Evolutionary conservation across 2,329 filamentous ascomycete species (phyloP).

Genomic region (Epichloe gansuensis): DNA sequence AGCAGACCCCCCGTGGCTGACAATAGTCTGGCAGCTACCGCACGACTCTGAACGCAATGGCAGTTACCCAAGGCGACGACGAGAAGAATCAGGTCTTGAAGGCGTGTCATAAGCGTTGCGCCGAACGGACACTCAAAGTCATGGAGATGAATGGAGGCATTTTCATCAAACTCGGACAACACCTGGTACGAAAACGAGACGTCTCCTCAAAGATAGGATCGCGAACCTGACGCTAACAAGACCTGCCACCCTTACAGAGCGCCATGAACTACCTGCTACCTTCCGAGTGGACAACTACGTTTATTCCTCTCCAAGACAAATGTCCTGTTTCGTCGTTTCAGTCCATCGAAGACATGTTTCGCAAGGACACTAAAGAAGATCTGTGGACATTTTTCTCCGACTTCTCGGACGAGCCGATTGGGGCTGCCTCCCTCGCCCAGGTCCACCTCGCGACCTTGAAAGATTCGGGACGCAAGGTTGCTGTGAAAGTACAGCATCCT

Average conservation of each 20-base stretch:
- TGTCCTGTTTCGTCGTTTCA: conserved; percentile 86
- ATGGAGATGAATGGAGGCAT: conserved; percentile 95
- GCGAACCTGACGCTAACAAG: neutral
- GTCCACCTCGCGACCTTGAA: conserved; percentile 80
- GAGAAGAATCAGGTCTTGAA: conserved; percentile 58
- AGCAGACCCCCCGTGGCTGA: neutral
- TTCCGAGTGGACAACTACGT: conserved; percentile 85
- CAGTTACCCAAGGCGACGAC: conserved; percentile 46
- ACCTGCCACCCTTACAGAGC: conserved; percentile 36
- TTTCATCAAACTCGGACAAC: conserved; percentile 95
- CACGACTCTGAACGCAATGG: conserved; percentile 59
- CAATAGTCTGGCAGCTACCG: conserved; percentile 54
- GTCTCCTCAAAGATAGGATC: neutral
- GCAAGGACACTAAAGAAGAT: conserved; percentile 64
- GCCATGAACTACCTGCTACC: conserved; percentile 93
- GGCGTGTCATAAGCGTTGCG: conserved; percentile 85
- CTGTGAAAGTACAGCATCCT: conserved; percentile 95
- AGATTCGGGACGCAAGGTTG: conserved; percentile 72
- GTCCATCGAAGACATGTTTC: conserved; percentile 78
- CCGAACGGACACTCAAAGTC: conserved; percentile 70
- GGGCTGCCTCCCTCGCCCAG: conserved; percentile 86
- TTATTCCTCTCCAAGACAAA: conserved; percentile 89
- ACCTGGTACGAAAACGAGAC: conserved; percentile 44
- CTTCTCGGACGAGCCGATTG: conserved; percentile 70
- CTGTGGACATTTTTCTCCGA: conserved; percentile 77